Percentiles rank a stretch among this genome's conserved stretches.
Evolutionary conservation across 75 land plant genomes (phyloP).

Genomic region (Selaginella moellendorffii): DNA sequence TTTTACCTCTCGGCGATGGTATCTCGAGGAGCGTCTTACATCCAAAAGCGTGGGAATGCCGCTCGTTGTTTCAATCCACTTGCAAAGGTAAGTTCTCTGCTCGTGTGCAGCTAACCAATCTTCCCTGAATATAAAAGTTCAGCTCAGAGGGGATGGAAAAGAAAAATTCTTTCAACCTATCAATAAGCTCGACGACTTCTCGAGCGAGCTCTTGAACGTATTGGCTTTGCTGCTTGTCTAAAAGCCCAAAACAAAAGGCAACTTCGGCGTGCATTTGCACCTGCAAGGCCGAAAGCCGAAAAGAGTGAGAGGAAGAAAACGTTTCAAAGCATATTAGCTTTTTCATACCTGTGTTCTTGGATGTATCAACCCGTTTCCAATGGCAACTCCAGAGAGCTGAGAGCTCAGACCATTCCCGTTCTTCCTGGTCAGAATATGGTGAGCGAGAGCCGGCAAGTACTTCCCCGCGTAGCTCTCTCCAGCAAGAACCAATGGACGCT

Average conservation of each 20-base stretch:
- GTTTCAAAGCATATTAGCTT: too few species aligned
- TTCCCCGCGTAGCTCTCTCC: constrained; percentile 43
- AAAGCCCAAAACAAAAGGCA: background rate
- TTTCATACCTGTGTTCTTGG: constrained; percentile 25
- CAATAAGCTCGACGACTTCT: background rate
- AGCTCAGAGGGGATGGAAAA: background rate
- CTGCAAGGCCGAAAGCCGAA: too few species aligned
- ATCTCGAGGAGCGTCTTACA: constrained; percentile 21
- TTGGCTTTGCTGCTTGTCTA: background rate
- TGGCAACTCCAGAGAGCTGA: constrained; percentile 21
- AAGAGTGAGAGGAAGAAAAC: too few species aligned
- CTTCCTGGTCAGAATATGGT: constrained; percentile 11
- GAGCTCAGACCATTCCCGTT: background rate
- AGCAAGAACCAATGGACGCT: constrained; percentile 21
- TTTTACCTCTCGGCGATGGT: constrained; percentile 10
- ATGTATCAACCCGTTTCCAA: constrained; percentile 32
- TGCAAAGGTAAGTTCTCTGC: constrained; percentile 13
- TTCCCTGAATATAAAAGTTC: constrained; percentile 18
- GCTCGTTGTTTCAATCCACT: constrained; percentile 18
- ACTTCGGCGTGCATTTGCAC: background rate
- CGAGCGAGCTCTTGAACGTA: background rate
- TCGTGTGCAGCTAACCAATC: constrained; percentile 25
- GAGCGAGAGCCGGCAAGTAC: constrained; percentile 29
- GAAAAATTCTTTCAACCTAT: background rate
- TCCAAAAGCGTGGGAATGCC: constrained; percentile 28